Percentiles rank a stretch among this genome's conserved stretches.
phyloP scores from a whole-genome alignment of 306 rosid genomes.

The Cucurbita ficifolia region DNA sequence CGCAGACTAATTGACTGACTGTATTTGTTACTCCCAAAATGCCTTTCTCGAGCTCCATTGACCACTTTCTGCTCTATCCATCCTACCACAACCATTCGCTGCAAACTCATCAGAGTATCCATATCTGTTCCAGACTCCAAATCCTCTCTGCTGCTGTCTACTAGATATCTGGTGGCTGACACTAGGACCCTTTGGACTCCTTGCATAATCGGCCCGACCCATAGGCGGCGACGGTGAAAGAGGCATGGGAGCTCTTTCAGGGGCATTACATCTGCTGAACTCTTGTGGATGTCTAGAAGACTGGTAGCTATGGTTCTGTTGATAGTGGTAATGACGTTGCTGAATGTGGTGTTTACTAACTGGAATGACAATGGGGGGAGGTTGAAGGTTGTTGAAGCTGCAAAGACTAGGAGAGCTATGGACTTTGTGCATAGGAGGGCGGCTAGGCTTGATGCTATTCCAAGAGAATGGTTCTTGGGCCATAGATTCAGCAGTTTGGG shows the following conservation, averaged over 20 bases:
- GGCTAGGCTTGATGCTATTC: background rate
- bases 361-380: background rate
- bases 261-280: constrained; percentile 10
- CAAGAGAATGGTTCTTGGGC: constrained; percentile 8
- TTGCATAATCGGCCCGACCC: constrained; percentile 10
- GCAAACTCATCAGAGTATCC: constrained; percentile 21
- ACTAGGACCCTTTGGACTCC: constrained; percentile 9
- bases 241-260: constrained; percentile 11
- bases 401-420: constrained; percentile 50
- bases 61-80: constrained; percentile 19
- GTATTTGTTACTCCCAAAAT: constrained; percentile 20
- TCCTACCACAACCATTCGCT: background rate
- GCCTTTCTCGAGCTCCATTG: constrained; percentile 26
- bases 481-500: constrained; percentile 7
- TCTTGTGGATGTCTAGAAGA: constrained; percentile 14
- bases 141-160: constrained; percentile 23
- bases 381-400: constrained; percentile 20
- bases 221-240: constrained; percentile 5
- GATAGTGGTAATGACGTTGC: constrained; percentile 10
- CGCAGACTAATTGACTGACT: background rate
- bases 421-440: constrained; percentile 31
- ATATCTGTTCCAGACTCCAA: constrained; percentile 1
- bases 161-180: constrained; percentile 4
- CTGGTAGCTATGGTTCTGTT: constrained; percentile 6
- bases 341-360: constrained; percentile 1